Evolutionary conservation across 1,284 basidiomycete species (phyloP).

Genomic region (Porodaedalea pini): DNA sequence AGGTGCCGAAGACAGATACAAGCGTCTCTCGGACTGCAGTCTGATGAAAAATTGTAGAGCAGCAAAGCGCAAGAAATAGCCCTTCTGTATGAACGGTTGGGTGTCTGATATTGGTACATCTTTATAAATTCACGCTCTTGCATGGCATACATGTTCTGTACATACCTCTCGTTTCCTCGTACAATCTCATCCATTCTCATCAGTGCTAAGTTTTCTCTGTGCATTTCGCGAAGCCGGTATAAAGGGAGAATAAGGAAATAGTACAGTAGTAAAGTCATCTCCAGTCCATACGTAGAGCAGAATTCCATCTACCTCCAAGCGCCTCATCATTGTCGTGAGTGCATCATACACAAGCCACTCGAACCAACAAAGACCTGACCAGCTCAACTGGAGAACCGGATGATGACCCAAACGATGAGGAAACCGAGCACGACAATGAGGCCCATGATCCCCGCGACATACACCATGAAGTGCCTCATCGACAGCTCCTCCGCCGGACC

Average conservation of each 20-base stretch:
- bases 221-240: not conserved
- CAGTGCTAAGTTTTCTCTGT: too few relatives aligned
- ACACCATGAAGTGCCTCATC: constrained; percentile 29
- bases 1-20: constrained; percentile 15
- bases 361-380: too few relatives aligned
- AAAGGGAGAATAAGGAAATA: not conserved
- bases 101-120: not conserved
- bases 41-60: constrained; percentile 19
- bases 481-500: constrained; percentile 12
- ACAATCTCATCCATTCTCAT: not conserved
- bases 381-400: constrained; percentile 22
- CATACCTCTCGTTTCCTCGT: not conserved
- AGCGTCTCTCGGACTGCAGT: not conserved
- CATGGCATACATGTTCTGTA: too few relatives aligned
- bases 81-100: constrained; percentile 3
- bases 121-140: not conserved
- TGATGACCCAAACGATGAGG: constrained; percentile 33
- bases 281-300: too few relatives aligned
- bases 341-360: too few relatives aligned
- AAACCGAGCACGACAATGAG: constrained; percentile 37
- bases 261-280: not conserved
- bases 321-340: not conserved
- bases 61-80: constrained; percentile 32
- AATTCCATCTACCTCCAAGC: not conserved
- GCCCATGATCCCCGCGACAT: constrained; percentile 39